These are phyloP conservation scores for Apiospora malaysiana DNA, from an alignment of 2,329 filamentous ascomycete species.

Conservation along the genomic window DNA sequence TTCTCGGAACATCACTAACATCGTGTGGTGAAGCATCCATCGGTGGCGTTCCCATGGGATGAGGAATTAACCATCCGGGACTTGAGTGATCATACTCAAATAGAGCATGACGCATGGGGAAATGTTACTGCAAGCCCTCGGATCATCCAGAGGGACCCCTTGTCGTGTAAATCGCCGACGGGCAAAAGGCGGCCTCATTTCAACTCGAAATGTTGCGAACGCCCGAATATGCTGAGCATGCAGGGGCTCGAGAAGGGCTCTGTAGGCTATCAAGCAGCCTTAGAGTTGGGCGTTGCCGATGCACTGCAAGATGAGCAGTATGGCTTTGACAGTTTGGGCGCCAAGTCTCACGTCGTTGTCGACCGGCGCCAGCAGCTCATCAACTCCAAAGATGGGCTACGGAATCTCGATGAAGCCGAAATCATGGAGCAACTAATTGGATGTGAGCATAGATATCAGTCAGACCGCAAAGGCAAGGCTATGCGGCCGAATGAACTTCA, in stretches of 20 bases:
- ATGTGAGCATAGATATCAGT: slow-evolving; percentile 61
- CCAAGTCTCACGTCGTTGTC: slow-evolving; percentile 59
- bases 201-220: slow-evolving; percentile 63
- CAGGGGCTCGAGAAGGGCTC: slow-evolving; percentile 75
- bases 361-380: slow-evolving; percentile 65
- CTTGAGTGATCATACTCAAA: slow-evolving; percentile 67
- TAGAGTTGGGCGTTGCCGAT: slow-evolving; percentile 70
- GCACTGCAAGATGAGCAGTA: slow-evolving; percentile 67
- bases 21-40: slow-evolving; percentile 53
- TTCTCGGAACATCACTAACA: not conserved
- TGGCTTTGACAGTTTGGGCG: slow-evolving; percentile 61
- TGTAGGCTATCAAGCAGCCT: slow-evolving; percentile 70
- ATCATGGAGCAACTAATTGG: slow-evolving; percentile 65
- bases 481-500: slow-evolving; percentile 62
- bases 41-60: slow-evolving; percentile 72
- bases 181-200: slow-evolving; percentile 60
- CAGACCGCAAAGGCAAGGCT: slow-evolving; percentile 56
- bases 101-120: slow-evolving; percentile 68
- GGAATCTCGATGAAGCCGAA: slow-evolving; percentile 61
- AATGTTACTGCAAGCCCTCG: slow-evolving; percentile 68
- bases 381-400: slow-evolving; percentile 57
- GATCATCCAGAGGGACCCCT: slow-evolving; percentile 57
- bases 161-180: slow-evolving; percentile 48
- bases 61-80: slow-evolving; percentile 65
- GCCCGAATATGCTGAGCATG: slow-evolving; percentile 75